phyloP scores from a whole-genome alignment of 202 grass and related monocot species.

The Panicum virgatum region DNA sequence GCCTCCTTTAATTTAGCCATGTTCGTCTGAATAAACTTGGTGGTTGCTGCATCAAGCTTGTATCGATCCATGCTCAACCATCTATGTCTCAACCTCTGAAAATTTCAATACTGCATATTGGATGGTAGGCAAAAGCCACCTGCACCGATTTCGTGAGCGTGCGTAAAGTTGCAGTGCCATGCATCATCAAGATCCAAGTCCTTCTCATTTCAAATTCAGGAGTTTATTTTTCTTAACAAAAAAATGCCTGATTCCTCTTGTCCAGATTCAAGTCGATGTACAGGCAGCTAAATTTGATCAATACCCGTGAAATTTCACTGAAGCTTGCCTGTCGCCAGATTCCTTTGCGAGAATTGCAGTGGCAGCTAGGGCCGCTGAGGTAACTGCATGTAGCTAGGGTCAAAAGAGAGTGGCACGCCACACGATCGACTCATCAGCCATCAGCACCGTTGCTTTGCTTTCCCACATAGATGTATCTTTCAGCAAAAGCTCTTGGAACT shows the following conservation, averaged over 20 bases:
- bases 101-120: background rate
- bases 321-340: background rate
- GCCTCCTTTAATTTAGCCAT: background rate
- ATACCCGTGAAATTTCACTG: too few relatives aligned
- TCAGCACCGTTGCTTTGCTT: too few relatives aligned
- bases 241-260: background rate
- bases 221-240: background rate
- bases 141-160: background rate
- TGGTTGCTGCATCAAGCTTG: background rate
- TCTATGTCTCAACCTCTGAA: background rate
- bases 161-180: background rate
- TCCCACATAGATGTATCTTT: background rate
- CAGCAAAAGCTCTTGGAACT: background rate
- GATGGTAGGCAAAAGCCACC: background rate
- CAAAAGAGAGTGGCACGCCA: background rate
- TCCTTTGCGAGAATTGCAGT: background rate
- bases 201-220: background rate
- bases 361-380: background rate
- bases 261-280: background rate
- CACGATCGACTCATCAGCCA: too few relatives aligned
- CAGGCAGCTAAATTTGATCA: background rate
- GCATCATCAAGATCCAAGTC: background rate
- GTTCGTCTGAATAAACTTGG: background rate
- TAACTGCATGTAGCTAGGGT: background rate
- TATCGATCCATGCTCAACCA: background rate